Percentiles rank a stretch among this genome's conserved stretches.
phyloP scores from a whole-genome alignment of 2,329 filamentous ascomycete species.

The Pseudogymnoascus sp. region DNA sequence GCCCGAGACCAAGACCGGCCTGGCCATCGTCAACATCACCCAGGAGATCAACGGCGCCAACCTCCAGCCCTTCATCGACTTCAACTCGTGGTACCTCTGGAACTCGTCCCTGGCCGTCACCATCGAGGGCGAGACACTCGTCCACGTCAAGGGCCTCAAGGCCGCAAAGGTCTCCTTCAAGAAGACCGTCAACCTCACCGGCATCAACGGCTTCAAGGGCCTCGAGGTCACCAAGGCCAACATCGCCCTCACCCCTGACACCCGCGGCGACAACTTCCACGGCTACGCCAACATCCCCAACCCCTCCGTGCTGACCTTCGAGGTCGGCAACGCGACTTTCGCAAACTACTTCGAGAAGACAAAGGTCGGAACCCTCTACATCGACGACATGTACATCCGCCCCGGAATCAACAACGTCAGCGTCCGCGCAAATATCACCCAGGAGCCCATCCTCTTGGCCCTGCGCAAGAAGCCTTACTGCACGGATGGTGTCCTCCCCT shows the following conservation, averaged over 20 bases:
- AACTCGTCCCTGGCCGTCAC: constrained; percentile 42
- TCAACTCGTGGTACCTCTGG: constrained; percentile 39
- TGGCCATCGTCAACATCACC: constrained; percentile 35
- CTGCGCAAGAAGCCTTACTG: constrained; percentile 16
- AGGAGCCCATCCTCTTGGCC: constrained; percentile 27
- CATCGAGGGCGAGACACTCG: constrained; percentile 43
- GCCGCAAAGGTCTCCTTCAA: constrained; percentile 45
- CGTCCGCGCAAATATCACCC: constrained; percentile 42
- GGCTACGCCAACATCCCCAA: constrained; percentile 51
- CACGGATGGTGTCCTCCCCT: constrained; percentile 38
- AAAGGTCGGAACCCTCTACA: constrained; percentile 10
- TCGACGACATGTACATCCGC: constrained; percentile 42
- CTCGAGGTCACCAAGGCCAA: constrained; percentile 42
- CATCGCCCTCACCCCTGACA: constrained; percentile 32
- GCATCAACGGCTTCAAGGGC: constrained; percentile 47
- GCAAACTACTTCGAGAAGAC: background rate
- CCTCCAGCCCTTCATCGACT: constrained; percentile 33
- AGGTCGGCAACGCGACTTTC: constrained; percentile 40
- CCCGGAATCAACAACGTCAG: constrained; percentile 46
- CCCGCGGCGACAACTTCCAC: constrained; percentile 44
- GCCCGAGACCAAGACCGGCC: constrained; percentile 27
- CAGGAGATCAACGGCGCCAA: constrained; percentile 27
- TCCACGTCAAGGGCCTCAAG: constrained; percentile 44
- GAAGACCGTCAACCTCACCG: constrained; percentile 46
- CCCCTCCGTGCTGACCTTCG: constrained; percentile 47